Percentiles rank a stretch among this genome's conserved stretches.
Conservation (phyloP, 1,284 basidiomycete species). For the Heterobasidion occidentale region DNA sequence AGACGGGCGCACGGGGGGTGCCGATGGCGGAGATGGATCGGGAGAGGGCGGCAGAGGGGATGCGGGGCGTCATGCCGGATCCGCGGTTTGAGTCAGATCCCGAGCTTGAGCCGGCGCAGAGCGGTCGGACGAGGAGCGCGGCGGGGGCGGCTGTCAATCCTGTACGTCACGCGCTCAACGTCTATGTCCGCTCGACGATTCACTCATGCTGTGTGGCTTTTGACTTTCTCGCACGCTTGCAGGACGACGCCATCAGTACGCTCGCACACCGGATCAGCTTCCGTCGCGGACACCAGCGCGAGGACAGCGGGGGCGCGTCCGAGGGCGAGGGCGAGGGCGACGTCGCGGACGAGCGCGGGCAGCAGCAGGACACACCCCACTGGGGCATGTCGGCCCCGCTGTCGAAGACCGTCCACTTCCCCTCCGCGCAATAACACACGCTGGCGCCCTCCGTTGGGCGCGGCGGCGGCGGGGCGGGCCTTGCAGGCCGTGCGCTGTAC, state of each 20-base stretch:
- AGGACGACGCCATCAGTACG: no score
- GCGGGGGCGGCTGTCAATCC: no score
- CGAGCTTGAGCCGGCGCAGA: not conserved
- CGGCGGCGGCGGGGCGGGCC: slow-evolving; percentile 1
- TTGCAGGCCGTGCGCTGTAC: no score
- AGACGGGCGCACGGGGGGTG: not conserved
- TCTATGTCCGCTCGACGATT: no score
- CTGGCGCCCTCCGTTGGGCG: slow-evolving; percentile 15
- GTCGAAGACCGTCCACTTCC: slow-evolving; percentile 19
- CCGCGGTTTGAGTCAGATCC: no score
- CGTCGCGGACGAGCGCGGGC: slow-evolving; percentile 9
- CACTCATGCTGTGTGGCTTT: no score
- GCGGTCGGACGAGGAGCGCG: not conserved
- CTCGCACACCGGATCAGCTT: not conserved
- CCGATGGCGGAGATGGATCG: not conserved
- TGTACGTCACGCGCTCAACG: no score
- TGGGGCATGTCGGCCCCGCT: not conserved
- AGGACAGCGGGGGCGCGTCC: not conserved
- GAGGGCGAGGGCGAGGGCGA: not conserved
- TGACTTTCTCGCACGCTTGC: no score
- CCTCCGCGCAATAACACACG: slow-evolving; percentile 29
- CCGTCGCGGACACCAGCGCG: not conserved
- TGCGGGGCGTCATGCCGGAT: not conserved
- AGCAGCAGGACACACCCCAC: not conserved
- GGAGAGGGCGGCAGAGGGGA: not conserved